Conservation (phyloP, 805 yeast species). For the Isabelozyma rhagii region DNA sequence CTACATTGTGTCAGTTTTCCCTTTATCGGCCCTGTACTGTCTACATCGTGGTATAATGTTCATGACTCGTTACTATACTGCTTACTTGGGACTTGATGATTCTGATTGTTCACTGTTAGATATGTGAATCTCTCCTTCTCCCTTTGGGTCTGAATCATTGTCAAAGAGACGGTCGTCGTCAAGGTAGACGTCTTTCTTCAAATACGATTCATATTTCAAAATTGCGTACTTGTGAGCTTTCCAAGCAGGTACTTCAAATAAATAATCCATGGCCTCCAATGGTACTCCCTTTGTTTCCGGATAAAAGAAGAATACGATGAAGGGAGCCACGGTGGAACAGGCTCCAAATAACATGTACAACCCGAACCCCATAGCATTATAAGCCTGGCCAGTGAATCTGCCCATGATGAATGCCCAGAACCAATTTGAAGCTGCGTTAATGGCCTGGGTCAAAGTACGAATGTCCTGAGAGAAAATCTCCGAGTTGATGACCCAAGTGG, state of each 20-base stretch:
- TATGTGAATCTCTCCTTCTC: neutral
- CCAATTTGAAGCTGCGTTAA: constrained; percentile 47
- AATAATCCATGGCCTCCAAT: constrained; percentile 28
- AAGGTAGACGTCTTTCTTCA: neutral
- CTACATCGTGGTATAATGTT: neutral
- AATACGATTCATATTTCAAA: neutral
- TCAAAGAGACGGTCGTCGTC: neutral
- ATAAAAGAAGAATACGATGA: constrained; percentile 27
- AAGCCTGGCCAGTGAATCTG: constrained; percentile 43
- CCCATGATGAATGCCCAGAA: constrained; percentile 50
- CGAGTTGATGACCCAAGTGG: constrained; percentile 46
- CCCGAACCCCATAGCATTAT: constrained; percentile 41
- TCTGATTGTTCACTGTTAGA: neutral
- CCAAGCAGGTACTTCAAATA: constrained; percentile 34
- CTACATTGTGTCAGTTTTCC: neutral
- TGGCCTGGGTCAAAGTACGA: constrained; percentile 40
- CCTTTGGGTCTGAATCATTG: neutral
- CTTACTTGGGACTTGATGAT: neutral
- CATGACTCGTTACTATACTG: neutral
- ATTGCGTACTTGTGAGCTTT: constrained; percentile 26
- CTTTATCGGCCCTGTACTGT: neutral
- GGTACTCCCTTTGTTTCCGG: constrained; percentile 40
- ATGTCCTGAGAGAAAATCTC: constrained; percentile 45
- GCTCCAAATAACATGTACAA: constrained; percentile 42
- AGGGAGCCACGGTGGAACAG: constrained; percentile 22